Evolutionary conservation across 345 rosid species (phyloP).

Genomic region (Rhodamnia rubescens): DNA sequence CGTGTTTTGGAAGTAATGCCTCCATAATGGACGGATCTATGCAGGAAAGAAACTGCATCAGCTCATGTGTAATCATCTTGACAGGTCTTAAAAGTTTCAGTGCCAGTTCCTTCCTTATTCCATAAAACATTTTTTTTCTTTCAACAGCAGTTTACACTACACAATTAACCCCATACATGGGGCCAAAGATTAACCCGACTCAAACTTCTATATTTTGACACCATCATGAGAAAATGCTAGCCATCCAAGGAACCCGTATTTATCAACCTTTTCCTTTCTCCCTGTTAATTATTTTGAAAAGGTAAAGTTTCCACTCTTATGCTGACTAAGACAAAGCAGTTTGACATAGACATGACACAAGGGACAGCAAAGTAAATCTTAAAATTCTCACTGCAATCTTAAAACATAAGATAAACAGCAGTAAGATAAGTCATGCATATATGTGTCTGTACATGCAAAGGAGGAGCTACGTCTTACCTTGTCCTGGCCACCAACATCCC

Average conservation of each 20-base stretch:
- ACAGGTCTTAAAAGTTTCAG: neutral
- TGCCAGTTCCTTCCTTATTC: neutral
- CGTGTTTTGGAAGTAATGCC: conserved; percentile 76
- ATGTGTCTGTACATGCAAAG: neutral
- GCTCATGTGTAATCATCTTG: neutral
- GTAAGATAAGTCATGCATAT: neutral
- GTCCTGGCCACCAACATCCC: conserved; percentile 99
- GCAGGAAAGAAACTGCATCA: neutral
- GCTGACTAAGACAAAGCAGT: neutral
- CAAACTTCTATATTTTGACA: neutral
- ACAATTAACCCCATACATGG: neutral
- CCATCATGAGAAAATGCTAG: neutral
- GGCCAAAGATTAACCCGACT: neutral
- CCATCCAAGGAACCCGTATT: neutral
- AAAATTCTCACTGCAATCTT: neutral
- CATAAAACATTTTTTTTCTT: neutral
- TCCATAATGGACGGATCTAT: conserved; percentile 75
- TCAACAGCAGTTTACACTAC: neutral
- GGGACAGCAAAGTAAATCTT: neutral
- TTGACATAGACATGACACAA: neutral
- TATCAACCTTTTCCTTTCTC: neutral
- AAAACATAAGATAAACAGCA: neutral
- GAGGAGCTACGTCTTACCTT: conserved; percentile 29
- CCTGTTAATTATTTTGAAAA: neutral
- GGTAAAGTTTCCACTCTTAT: neutral